Base-by-base conservation (phyloP, 2,329 filamentous ascomycete genomes). In the Paraphoma chrysanthemicola region DNA sequence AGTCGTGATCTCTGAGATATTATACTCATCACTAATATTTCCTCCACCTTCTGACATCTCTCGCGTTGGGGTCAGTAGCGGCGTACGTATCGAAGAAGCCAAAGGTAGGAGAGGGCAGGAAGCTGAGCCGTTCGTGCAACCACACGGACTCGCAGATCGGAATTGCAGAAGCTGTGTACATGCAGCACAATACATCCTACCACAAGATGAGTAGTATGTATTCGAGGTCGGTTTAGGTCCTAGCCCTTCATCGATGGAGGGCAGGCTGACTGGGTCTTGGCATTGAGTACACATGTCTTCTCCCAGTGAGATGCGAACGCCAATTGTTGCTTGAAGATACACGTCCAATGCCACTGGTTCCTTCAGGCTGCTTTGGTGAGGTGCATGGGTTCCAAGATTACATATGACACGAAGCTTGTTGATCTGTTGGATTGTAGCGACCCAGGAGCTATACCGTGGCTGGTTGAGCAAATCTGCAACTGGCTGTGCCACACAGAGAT, bases 361-460 rank as follows among this genome's bases (percentile, higher is more conserved):
- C 3, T 16, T 47, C 17, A n/a, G 10, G 5, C 12, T 11, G 30
- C 7, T 9, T 17, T 47, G 48, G 6, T 14, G 41, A 9, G 28
- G 36, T 30, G 31, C 18, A 23, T 38, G 45, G 12, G n/a, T 36
- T 4, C 83, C 82, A 0, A 83, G 58, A 44, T 83, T 80, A 39
- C 82, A 84, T 1, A 83, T 63, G 12, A 82, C 63, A 0, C 82
- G 71, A 38, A 84, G 63, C 0, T 73, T 66, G 36, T 84, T 79
- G 38, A 85, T 82, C 41, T 76, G 72, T 51, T 82, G 78, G 0
- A 84, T 56, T 0, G 77, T 76, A 3, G 16, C 50, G 14, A 43
- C 43, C 48, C 44, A 55, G 2, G 44, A 30, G 23, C 5, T 3
- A 14, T 41, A 5, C 6, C 8, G 43, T 80, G 55, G 41, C 7